Evolutionary conservation across 208 protist genomes (phyloP).

Genomic region (Acanthamoeba royreba): DNA sequence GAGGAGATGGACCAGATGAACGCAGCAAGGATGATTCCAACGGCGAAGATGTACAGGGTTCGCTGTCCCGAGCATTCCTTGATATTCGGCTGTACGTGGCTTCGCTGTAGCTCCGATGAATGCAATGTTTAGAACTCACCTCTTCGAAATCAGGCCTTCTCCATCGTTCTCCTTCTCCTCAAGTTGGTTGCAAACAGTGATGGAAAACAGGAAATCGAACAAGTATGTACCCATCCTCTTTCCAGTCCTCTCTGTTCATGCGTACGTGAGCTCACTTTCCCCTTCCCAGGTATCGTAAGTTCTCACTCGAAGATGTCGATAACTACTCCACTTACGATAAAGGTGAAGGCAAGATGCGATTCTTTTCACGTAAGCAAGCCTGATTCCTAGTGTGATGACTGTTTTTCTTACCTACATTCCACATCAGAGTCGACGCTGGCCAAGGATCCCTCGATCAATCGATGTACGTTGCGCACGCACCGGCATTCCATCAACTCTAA

Average conservation of each 20-base stretch:
- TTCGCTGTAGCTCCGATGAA: too few relatives aligned
- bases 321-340: neutral
- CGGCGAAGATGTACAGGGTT: neutral
- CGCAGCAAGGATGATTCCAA: neutral
- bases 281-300: neutral
- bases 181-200: neutral
- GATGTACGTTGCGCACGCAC: neutral
- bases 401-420: neutral
- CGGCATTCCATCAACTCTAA: too few relatives aligned
- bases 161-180: neutral
- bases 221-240: neutral
- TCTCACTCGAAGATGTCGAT: neutral
- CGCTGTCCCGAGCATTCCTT: neutral
- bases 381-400: too few relatives aligned
- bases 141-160: neutral
- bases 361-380: neutral
- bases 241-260: neutral
- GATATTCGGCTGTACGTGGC: neutral
- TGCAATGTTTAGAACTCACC: too few relatives aligned
- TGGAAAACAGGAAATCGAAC: conserved; percentile 6
- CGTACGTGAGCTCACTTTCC: too few relatives aligned
- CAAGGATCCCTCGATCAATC: neutral
- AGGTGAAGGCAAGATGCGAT: neutral
- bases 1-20: neutral
- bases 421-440: neutral